Percentiles rank a stretch among this genome's conserved stretches.
Conservation (phyloP, 2,329 filamentous ascomycete species). For the Macrophomina tecta region DNA sequence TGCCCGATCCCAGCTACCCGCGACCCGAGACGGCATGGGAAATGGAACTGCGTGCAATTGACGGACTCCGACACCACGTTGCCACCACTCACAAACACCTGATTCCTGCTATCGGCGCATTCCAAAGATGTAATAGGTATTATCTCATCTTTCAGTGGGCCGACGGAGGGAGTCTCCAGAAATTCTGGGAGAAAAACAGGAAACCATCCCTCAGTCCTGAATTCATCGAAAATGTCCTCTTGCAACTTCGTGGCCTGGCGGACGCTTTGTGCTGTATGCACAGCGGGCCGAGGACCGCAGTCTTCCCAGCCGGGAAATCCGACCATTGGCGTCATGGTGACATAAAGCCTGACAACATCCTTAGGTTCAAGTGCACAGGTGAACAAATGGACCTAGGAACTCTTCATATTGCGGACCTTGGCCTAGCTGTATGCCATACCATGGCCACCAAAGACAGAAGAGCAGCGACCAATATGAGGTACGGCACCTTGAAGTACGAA, state of each 20-base stretch:
- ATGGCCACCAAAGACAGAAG: neutral
- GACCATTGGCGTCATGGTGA: neutral
- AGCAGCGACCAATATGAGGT: constrained; percentile 26
- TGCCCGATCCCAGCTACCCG: too few relatives aligned
- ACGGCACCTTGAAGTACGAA: constrained; percentile 29
- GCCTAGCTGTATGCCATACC: neutral
- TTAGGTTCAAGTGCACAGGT: neutral
- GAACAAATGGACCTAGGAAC: neutral
- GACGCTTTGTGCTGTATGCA: neutral
- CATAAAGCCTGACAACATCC: neutral
- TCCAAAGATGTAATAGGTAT: neutral
- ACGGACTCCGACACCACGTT: too few relatives aligned
- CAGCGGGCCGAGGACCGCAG: neutral
- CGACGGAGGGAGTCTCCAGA: constrained; percentile 33
- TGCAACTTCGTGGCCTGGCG: neutral
- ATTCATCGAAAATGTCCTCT: neutral
- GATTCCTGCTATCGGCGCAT: too few relatives aligned
- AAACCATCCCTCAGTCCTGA: constrained; percentile 10
- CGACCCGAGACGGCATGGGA: too few relatives aligned
- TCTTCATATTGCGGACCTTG: neutral
- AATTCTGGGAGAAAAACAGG: constrained; percentile 30
- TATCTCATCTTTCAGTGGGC: constrained; percentile 38
- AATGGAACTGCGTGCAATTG: too few relatives aligned
- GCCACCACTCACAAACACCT: too few relatives aligned
- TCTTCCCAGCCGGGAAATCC: neutral